Percentiles rank a stretch among this genome's conserved stretches.
phyloP scores from a whole-genome alignment of 2,329 filamentous ascomycete genomes.

The Pseudocercospora macadamiae region DNA sequence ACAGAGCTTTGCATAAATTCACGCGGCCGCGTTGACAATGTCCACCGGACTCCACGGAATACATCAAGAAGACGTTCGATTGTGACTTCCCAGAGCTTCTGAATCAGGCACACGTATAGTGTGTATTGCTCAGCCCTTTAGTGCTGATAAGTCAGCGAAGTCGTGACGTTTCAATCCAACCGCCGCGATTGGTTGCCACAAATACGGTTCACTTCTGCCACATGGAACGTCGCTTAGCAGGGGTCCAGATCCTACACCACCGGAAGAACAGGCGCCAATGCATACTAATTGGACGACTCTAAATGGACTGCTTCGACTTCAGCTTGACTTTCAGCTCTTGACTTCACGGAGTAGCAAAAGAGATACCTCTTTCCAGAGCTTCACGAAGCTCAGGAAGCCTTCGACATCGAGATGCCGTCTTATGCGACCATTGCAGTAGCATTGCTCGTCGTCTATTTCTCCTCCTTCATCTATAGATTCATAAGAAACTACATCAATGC shows the following conservation, averaged over 20 bases:
- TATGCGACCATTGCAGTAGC: constrained; percentile 19
- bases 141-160: not conserved
- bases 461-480: constrained; percentile 28
- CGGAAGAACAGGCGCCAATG: not conserved
- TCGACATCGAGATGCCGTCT: constrained; percentile 29
- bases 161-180: not conserved
- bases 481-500: constrained; percentile 30
- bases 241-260: not conserved
- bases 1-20: not conserved
- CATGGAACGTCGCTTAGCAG: not conserved
- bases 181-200: not conserved
- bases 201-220: not conserved
- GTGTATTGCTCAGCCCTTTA: too few relatives aligned
- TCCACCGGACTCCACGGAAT: too few relatives aligned
- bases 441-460: constrained; percentile 24
- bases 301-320: not conserved
- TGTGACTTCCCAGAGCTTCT: too few relatives aligned
- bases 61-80: too few relatives aligned
- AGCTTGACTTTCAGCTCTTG: not conserved
- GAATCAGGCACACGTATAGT: too few relatives aligned
- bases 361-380: too few relatives aligned
- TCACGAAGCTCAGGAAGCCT: too few relatives aligned
- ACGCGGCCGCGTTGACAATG: too few relatives aligned
- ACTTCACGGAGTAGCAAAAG: too few relatives aligned
- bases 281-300: not conserved